A percentile compares a stretch with the other conserved stretches of the same genome.
phyloP scores from a whole-genome alignment of 176 grass and related monocot genomes.

The Musa beccarii region DNA sequence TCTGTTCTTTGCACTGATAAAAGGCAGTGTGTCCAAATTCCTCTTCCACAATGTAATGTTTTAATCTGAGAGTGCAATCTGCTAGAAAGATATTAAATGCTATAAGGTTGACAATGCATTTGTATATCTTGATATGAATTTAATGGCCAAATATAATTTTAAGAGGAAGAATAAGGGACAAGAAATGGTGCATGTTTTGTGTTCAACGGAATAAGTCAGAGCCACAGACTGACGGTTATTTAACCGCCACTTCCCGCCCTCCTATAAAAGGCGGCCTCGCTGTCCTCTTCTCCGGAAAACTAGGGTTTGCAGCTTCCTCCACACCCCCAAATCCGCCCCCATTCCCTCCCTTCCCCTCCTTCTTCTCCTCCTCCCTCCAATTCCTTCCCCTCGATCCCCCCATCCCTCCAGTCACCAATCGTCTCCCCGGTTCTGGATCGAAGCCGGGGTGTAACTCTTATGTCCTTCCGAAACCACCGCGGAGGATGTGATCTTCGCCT shows the following conservation, averaged over 20 bases:
- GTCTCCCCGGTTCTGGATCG: background rate
- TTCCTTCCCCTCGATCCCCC: background rate
- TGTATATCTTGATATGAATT: no score
- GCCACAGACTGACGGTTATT: background rate
- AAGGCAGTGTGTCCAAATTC: no score
- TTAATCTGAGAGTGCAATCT: no score
- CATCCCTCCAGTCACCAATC: background rate
- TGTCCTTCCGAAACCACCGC: background rate
- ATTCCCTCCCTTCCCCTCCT: background rate
- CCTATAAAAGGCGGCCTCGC: background rate
- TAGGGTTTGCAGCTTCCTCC: background rate
- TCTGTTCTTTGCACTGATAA: background rate
- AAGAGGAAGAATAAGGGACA: no score
- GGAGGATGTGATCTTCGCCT: background rate
- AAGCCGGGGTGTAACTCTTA: background rate
- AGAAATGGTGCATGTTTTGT: no score
- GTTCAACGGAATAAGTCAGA: no score
- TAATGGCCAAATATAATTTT: no score
- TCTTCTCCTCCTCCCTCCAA: background rate
- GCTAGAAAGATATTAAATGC: no score
- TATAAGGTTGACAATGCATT: no score
- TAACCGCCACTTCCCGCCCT: background rate
- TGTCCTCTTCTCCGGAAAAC: background rate
- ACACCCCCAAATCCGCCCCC: background rate
- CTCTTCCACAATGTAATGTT: no score